Percentiles rank a stretch among this genome's conserved stretches.
Evolutionary conservation across 2,329 filamentous ascomycete species (phyloP).

Genomic region (Aspergillus ochraceus): DNA sequence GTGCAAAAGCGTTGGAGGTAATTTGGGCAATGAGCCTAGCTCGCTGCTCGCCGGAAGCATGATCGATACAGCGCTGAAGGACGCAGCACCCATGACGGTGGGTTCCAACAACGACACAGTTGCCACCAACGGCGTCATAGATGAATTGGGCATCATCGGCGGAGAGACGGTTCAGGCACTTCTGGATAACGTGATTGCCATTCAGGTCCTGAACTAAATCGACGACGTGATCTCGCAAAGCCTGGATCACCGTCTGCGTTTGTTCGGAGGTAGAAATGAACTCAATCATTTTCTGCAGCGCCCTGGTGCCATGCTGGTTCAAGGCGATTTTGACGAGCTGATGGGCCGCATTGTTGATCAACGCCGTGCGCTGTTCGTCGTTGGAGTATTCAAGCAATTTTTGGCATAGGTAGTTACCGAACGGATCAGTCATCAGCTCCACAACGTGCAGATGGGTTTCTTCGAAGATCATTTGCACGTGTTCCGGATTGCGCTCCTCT

Average conservation of each 20-base stretch:
- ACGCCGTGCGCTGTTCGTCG: conserved; percentile 87
- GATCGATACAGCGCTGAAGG: conserved; percentile 95
- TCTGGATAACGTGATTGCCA: conserved; percentile 98
- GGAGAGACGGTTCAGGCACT: conserved; percentile 92
- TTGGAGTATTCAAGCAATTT: conserved; percentile 95
- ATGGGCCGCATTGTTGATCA: conserved; percentile 85
- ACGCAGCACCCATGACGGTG: conserved; percentile 98
- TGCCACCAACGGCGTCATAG: conserved; percentile 84
- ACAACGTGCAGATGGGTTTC: conserved; percentile 93
- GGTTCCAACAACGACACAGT: conserved; percentile 89
- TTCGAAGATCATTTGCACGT: conserved; percentile 88
- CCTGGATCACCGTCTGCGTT: conserved; percentile 81
- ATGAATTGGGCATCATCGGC: conserved; percentile 89
- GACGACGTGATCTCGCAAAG: conserved; percentile 80
- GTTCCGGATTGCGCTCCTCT: conserved; percentile 79
- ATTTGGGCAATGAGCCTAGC: conserved; percentile 82
- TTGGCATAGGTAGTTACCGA: conserved; percentile 98
- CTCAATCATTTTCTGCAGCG: conserved; percentile 99
- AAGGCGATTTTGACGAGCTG: conserved; percentile 91
- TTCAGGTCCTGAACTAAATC: conserved; percentile 96
- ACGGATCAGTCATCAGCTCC: conserved; percentile 98
- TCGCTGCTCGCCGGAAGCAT: conserved; percentile 88
- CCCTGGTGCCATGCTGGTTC: conserved; percentile 95
- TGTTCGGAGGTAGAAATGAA: conserved; percentile 85
- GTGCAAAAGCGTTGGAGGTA: conserved; percentile 79